phyloP scores from a whole-genome alignment of 1,284 basidiomycete species.

The Cutaneotrichosporon spelunceum region DNA sequence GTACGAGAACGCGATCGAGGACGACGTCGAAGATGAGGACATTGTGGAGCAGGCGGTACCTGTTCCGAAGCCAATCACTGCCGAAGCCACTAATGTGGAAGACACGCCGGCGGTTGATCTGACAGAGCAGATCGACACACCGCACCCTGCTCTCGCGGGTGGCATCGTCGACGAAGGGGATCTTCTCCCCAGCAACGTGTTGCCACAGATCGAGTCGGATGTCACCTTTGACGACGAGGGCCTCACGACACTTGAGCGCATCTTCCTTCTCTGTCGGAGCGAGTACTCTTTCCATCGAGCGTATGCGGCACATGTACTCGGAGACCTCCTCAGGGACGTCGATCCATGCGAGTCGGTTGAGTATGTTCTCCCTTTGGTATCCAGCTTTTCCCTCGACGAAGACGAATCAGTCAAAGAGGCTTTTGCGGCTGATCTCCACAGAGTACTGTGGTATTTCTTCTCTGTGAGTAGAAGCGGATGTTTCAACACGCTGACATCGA shows the following conservation, averaged over 20 bases:
- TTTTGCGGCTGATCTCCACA: slow-evolving; percentile 74
- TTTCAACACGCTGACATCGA: neutral
- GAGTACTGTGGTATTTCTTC: slow-evolving; percentile 92
- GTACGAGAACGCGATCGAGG: slow-evolving; percentile 19
- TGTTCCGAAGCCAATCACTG: neutral
- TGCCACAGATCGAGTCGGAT: slow-evolving; percentile 34
- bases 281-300: slow-evolving; percentile 77
- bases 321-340: slow-evolving; percentile 68
- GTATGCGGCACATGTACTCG: slow-evolving; percentile 77
- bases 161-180: slow-evolving; percentile 45
- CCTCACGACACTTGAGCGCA: slow-evolving; percentile 81
- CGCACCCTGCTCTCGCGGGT: neutral
- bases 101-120: neutral
- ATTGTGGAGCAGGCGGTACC: neutral
- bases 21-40: slow-evolving; percentile 17
- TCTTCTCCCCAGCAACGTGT: slow-evolving; percentile 30
- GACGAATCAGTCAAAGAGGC: slow-evolving; percentile 91
- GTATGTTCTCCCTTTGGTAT: slow-evolving; percentile 88
- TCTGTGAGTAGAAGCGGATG: slow-evolving; percentile 57
- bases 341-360: slow-evolving; percentile 85
- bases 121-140: neutral
- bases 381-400: slow-evolving; percentile 80
- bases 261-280: slow-evolving; percentile 88
- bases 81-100: neutral
- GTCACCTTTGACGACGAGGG: slow-evolving; percentile 60